Evolutionary conservation across 2,329 filamentous ascomycete species (phyloP).

Genomic region (Aspergillus sp.): DNA sequence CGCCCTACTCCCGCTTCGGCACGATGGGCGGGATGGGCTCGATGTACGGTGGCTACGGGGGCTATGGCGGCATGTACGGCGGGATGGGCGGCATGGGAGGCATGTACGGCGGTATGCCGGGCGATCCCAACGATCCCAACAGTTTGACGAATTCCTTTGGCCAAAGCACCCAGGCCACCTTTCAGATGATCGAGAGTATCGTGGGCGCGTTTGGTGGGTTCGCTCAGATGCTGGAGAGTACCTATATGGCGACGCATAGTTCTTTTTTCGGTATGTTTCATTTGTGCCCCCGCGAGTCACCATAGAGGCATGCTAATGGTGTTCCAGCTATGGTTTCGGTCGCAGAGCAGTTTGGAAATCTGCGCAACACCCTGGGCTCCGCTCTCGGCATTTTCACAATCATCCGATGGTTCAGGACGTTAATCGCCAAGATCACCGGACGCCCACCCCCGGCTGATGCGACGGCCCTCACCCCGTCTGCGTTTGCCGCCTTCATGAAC

Average conservation of each 20-base stretch:
- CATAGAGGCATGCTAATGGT: not conserved
- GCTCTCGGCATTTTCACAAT: slow-evolving; percentile 93
- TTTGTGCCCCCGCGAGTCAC: not conserved
- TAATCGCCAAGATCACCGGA: slow-evolving; percentile 89
- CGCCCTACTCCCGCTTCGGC: slow-evolving; percentile 55
- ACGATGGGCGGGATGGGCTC: slow-evolving; percentile 50
- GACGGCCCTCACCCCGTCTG: slow-evolving; percentile 80
- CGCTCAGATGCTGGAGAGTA: slow-evolving; percentile 98
- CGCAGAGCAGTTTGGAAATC: slow-evolving; percentile 91
- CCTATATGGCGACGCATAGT: slow-evolving; percentile 98
- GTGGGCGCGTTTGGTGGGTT: slow-evolving; percentile 97
- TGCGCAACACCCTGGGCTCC: slow-evolving; percentile 89
- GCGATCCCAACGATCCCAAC: slow-evolving; percentile 81
- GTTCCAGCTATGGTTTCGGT: slow-evolving; percentile 89
- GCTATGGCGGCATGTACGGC: slow-evolving; percentile 48
- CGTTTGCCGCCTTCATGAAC: slow-evolving; percentile 86
- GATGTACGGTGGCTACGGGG: slow-evolving; percentile 38
- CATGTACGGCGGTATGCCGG: slow-evolving; percentile 50
- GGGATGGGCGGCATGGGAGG: slow-evolving; percentile 49
- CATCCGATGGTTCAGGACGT: slow-evolving; percentile 89
- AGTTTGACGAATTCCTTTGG: slow-evolving; percentile 94
- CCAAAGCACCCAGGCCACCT: slow-evolving; percentile 92
- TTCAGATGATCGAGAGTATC: slow-evolving; percentile 97
- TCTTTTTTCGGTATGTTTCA: slow-evolving; percentile 86
- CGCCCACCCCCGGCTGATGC: slow-evolving; percentile 86